Evolutionary conservation across 768 basidiomycete genomes (phyloP).

Genomic region (Austroboletus festivus): DNA sequence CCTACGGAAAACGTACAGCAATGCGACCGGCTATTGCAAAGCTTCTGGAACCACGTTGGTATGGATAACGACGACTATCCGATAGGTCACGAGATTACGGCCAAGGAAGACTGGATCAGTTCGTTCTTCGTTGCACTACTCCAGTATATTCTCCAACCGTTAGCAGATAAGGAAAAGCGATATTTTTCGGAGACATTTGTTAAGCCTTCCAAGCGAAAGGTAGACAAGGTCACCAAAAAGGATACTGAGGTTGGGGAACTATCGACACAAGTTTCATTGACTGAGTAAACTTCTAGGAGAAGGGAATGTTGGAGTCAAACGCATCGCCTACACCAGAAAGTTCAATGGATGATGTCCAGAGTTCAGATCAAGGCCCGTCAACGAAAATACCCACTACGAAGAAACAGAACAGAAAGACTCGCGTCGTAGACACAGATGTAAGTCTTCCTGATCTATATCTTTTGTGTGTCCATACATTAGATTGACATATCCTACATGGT

Average conservation of each 20-base stretch:
- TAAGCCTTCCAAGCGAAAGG: constrained; percentile 16
- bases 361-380: constrained; percentile 4
- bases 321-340: constrained; percentile 8
- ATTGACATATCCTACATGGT: neutral
- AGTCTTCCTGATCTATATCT: neutral
- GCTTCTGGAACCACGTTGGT: constrained; percentile 65
- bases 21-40: constrained; percentile 56
- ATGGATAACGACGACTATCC: constrained; percentile 53
- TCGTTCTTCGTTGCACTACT: constrained; percentile 2
- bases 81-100: constrained; percentile 42
- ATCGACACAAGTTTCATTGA: neutral
- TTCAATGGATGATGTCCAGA: constrained; percentile 5
- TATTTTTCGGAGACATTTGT: constrained; percentile 32
- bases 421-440: constrained; percentile 13
- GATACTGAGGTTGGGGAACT: constrained; percentile 16
- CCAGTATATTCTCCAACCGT: neutral
- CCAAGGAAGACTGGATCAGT: constrained; percentile 60
- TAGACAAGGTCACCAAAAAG: constrained; percentile 15
- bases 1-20: constrained; percentile 54
- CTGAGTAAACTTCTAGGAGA: constrained; percentile 14
- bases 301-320: constrained; percentile 12
- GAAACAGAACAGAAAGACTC: constrained; percentile 5
- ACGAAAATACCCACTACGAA: neutral
- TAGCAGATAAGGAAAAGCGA: constrained; percentile 39
- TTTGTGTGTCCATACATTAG: neutral